Percentiles rank a stretch among this genome's conserved stretches.
Conservation (phyloP, 345 rosid genomes). For the Heritiera fomes region DNA sequence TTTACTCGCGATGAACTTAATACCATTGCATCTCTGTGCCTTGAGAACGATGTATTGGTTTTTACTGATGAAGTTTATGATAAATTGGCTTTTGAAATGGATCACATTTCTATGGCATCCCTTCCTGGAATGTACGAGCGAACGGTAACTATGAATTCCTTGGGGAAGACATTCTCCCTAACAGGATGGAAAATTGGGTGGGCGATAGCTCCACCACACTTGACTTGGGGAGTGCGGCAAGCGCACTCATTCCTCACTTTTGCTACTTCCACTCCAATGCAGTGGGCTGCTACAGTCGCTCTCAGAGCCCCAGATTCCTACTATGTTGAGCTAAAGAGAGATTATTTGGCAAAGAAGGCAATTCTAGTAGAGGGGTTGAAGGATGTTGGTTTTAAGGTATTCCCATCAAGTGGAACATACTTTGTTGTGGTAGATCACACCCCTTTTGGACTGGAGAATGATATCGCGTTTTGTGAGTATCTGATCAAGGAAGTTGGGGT, state of each 20-base stretch:
- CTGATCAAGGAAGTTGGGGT: constrained; percentile 95
- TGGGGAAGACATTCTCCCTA: constrained; percentile 91
- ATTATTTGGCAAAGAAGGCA: constrained; percentile 74
- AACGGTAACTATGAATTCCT: constrained; percentile 80
- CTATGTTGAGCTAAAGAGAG: constrained; percentile 70
- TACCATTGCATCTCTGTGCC: constrained; percentile 71
- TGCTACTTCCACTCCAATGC: constrained; percentile 49
- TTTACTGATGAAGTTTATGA: constrained; percentile 91
- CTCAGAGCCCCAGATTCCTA: constrained; percentile 81
- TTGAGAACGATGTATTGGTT: constrained; percentile 82
- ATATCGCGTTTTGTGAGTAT: constrained; percentile 83
- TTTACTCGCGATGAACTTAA: constrained; percentile 65
- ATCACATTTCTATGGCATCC: constrained; percentile 88
- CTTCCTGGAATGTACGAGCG: constrained; percentile 93
- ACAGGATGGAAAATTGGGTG: constrained; percentile 99
- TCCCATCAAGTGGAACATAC: constrained; percentile 94
- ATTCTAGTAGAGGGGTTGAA: constrained; percentile 81
- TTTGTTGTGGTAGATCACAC: constrained; percentile 91
- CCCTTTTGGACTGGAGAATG: constrained; percentile 74
- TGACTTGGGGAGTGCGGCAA: constrained; percentile 89
- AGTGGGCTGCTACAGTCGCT: constrained; percentile 71
- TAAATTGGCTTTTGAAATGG: constrained; percentile 87
- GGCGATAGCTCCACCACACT: constrained; percentile 92
- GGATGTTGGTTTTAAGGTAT: constrained; percentile 82
- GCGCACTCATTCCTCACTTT: constrained; percentile 93